phyloP scores from a whole-genome alignment of 2,329 filamentous ascomycete species.

The Dactylellina leptospora region DNA sequence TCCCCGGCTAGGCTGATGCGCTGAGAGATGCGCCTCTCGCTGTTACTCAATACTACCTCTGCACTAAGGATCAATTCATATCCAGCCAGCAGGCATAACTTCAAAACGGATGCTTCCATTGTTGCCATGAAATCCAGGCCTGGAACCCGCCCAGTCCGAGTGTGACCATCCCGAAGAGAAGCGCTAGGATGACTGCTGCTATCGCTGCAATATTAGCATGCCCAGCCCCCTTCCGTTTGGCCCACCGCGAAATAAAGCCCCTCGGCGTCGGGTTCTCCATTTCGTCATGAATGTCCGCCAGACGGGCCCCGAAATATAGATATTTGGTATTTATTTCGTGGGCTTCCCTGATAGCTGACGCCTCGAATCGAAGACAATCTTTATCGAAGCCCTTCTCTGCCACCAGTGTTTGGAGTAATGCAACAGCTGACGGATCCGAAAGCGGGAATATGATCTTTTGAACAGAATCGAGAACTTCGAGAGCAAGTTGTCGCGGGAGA shows the following conservation, averaged over 20 bases:
- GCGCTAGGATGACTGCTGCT: constrained; percentile 12
- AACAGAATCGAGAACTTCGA: constrained; percentile 57
- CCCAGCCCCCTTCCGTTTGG: constrained; percentile 30
- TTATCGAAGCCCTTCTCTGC: constrained; percentile 23
- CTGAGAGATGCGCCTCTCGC: too few species aligned
- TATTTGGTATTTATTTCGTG: constrained; percentile 42
- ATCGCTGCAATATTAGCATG: constrained; percentile 44
- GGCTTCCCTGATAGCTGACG: constrained; percentile 24
- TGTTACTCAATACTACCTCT: too few species aligned
- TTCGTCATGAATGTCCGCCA: constrained; percentile 45
- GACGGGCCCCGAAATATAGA: constrained; percentile 40
- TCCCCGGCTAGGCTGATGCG: too few species aligned
- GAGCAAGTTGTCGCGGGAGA: constrained; percentile 56
- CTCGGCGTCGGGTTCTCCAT: constrained; percentile 43
- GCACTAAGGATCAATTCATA: too few species aligned
- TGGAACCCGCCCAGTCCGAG: constrained; percentile 39
- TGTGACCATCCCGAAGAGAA: constrained; percentile 30
- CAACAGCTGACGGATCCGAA: constrained; percentile 30
- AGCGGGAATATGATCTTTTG: constrained; percentile 57
- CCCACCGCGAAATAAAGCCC: constrained; percentile 45
- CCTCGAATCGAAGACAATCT: constrained; percentile 44
- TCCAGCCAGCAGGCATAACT: too few species aligned
- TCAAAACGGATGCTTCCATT: constrained; percentile 40
- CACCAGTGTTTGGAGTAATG: constrained; percentile 25
- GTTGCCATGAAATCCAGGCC: constrained; percentile 38